Evolutionary conservation across 192 early-diverging fungal species (phyloP).

Genomic region (Coemansia aciculifera): DNA sequence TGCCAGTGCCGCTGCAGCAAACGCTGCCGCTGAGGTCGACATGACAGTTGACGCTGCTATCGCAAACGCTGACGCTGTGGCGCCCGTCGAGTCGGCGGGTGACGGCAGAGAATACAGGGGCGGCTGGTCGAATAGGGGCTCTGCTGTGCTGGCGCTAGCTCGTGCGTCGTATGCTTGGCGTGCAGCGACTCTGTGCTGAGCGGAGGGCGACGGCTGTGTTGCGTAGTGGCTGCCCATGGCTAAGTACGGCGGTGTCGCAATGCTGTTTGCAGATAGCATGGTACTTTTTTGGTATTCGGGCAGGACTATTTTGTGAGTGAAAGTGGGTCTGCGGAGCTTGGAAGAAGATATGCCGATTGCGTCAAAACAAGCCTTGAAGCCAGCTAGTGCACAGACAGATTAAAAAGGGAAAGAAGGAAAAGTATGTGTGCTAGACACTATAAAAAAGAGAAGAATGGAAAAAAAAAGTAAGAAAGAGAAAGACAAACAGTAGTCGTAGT

Average conservation of each 20-base stretch:
- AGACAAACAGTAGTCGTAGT: slow-evolving; percentile 7
- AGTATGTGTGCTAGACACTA: slow-evolving; percentile 12
- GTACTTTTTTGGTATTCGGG: neutral
- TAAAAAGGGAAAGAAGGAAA: slow-evolving; percentile 20
- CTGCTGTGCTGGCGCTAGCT: neutral
- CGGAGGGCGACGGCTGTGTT: neutral
- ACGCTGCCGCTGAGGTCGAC: slow-evolving; percentile 11
- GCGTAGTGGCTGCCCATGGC: slow-evolving; percentile 7
- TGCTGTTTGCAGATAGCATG: slow-evolving; percentile 49
- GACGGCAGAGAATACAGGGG: neutral
- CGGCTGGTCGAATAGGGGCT: neutral
- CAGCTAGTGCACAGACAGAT: slow-evolving; percentile 5
- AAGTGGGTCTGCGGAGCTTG: neutral
- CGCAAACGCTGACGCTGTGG: slow-evolving; percentile 43
- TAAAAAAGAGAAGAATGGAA: slow-evolving; percentile 6
- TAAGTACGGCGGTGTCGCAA: slow-evolving; percentile 19
- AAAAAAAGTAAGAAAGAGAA: slow-evolving; percentile 4
- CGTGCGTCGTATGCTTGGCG: slow-evolving; percentile 6
- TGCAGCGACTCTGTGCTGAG: slow-evolving; percentile 6
- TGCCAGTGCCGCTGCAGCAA: slow-evolving; percentile 21
- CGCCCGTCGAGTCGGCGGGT: slow-evolving; percentile 3
- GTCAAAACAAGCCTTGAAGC: slow-evolving; percentile 3
- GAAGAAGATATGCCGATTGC: slow-evolving; percentile 5
- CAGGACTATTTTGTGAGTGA: neutral
- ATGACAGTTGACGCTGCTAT: slow-evolving; percentile 20